These are phyloP conservation scores for Geranium incanum DNA, from an alignment of 441 rosid species.

Conservation along the genomic window DNA sequence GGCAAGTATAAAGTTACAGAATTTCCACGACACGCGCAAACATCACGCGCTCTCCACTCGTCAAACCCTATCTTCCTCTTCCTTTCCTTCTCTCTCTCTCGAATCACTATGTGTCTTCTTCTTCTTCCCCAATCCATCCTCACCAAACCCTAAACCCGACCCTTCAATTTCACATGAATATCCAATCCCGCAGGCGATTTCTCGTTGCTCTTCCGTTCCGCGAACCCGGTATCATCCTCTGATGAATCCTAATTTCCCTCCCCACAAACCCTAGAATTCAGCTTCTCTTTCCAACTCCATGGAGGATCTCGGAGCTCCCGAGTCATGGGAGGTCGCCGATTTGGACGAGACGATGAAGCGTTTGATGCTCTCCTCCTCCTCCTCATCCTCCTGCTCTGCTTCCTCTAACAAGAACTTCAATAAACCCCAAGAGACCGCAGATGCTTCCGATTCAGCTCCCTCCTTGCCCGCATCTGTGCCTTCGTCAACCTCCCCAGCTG, in stretches of 20 bases:
- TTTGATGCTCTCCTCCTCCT: slow-evolving; percentile 28
- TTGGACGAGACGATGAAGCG: slow-evolving; percentile 43
- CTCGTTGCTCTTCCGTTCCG: neutral
- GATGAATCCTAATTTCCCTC: slow-evolving; percentile 21
- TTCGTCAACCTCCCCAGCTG: slow-evolving; percentile 14
- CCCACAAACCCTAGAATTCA: slow-evolving; percentile 20
- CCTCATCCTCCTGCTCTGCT: slow-evolving; percentile 8
- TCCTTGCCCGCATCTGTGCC: slow-evolving; percentile 17
- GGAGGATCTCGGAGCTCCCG: slow-evolving; percentile 70
- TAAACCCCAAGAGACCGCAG: slow-evolving; percentile 28
- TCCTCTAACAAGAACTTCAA: slow-evolving; percentile 18
- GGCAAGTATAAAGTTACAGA: slow-evolving; percentile 21
- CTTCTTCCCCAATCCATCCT: slow-evolving; percentile 8
- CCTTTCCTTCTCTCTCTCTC: neutral
- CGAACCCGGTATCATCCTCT: slow-evolving; percentile 12
- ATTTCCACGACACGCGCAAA: neutral
- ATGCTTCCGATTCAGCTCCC: slow-evolving; percentile 16
- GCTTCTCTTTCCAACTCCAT: slow-evolving; percentile 21
- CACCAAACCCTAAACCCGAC: slow-evolving; percentile 30
- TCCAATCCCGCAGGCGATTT: neutral
- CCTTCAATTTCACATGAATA: slow-evolving; percentile 25
- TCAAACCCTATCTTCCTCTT: slow-evolving; percentile 21
- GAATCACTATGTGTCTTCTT: neutral
- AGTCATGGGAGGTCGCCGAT: slow-evolving; percentile 69
- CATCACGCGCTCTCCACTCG: slow-evolving; percentile 12